phyloP scores from a whole-genome alignment of 2,329 filamentous ascomycete species.

The Calonectria henricotiae region DNA sequence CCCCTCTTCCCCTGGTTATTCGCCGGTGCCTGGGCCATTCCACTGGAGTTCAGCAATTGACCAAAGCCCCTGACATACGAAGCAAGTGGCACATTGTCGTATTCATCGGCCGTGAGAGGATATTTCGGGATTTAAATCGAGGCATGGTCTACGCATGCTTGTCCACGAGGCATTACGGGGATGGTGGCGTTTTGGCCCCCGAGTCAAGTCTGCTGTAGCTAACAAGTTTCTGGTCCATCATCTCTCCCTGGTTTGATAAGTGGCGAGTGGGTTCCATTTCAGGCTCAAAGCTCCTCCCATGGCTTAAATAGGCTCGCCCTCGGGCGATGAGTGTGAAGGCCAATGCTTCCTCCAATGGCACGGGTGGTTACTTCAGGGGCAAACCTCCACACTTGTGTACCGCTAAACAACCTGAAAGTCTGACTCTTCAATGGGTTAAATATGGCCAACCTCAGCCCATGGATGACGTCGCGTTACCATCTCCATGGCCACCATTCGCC shows the following conservation, averaged over 20 bases:
- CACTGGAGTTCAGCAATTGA: conserved; percentile 9
- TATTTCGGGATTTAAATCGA: background rate
- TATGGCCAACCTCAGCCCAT: conserved; percentile 29
- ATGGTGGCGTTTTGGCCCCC: background rate
- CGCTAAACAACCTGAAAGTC: conserved; percentile 20
- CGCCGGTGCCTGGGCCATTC: conserved; percentile 5
- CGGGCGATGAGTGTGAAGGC: conserved; percentile 13
- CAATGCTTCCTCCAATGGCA: conserved; percentile 24
- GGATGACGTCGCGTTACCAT: conserved; percentile 32
- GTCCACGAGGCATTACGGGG: background rate
- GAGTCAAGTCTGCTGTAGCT: background rate
- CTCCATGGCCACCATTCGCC: conserved; percentile 14
- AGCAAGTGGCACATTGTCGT: conserved; percentile 13
- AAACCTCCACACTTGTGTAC: conserved; percentile 8
- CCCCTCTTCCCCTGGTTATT: conserved; percentile 6
- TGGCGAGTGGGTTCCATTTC: conserved; percentile 9
- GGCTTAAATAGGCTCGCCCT: background rate
- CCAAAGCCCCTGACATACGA: conserved; percentile 16
- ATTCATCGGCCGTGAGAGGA: background rate
- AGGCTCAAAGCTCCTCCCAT: conserved; percentile 16
- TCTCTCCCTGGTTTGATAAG: background rate
- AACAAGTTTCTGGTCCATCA: background rate
- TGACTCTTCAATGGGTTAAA: conserved; percentile 23
- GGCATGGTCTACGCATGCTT: background rate
- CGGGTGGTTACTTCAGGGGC: conserved; percentile 29